phyloP scores from a whole-genome alignment of 371 early-diverging fungal genomes.

The Mortierella polycephala region DNA sequence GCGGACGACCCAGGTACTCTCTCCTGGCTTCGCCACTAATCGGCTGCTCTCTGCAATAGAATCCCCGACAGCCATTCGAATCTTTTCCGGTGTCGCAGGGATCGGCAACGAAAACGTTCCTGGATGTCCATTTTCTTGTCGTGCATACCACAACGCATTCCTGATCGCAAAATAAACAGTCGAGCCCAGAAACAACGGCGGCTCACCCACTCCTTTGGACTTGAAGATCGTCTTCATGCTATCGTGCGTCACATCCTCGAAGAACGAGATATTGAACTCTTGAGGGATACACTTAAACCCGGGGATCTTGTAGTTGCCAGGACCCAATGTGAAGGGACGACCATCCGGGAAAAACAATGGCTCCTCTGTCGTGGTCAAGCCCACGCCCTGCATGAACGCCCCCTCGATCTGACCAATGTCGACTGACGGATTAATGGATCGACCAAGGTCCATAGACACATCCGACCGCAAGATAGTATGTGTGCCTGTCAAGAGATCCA shows the following conservation, averaged over 20 bases:
- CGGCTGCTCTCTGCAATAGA: not conserved
- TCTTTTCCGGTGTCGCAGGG: not conserved
- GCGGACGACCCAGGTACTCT: not conserved
- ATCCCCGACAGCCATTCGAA: not conserved
- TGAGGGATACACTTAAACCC: not conserved
- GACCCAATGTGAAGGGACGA: slow-evolving; percentile 60
- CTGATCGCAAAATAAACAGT: not conserved
- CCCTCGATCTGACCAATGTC: slow-evolving; percentile 90
- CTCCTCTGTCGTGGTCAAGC: slow-evolving; percentile 83
- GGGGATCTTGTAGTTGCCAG: slow-evolving; percentile 1
- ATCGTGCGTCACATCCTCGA: slow-evolving; percentile 4
- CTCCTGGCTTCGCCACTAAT: not conserved
- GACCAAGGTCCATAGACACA: slow-evolving; percentile 80
- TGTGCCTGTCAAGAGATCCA: slow-evolving; percentile 81
- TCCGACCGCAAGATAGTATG: slow-evolving; percentile 76
- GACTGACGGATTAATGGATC: slow-evolving; percentile 78
- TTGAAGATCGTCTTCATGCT: slow-evolving; percentile 1
- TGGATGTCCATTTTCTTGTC: not conserved
- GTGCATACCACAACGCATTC: slow-evolving; percentile 4
- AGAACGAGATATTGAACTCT: slow-evolving; percentile 2
- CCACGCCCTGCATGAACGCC: slow-evolving; percentile 82
- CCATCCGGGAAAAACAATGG: slow-evolving; percentile 74
- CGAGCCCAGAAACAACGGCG: not conserved
- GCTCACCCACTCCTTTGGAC: slow-evolving; percentile 1
- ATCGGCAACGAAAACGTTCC: not conserved